phyloP scores from a whole-genome alignment of 306 rosid species.

The Prosopis cineraria region DNA sequence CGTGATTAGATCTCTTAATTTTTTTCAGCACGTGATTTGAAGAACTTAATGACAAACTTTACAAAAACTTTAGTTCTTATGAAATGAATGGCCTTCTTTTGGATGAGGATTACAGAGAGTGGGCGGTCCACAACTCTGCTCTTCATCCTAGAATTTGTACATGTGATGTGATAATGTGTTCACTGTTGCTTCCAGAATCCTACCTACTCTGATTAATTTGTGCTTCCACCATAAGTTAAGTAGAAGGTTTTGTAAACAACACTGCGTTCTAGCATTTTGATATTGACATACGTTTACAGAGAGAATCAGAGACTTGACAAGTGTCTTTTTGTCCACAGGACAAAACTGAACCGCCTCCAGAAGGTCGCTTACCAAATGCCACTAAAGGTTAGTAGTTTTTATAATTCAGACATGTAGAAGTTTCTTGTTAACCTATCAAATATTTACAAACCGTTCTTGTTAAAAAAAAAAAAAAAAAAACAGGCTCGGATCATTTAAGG shows the following conservation, averaged over 20 bases:
- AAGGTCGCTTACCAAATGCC: constrained; percentile 71
- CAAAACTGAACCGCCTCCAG: constrained; percentile 62
- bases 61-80: neutral
- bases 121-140: neutral
- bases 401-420: neutral
- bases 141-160: neutral
- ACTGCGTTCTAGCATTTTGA: neutral
- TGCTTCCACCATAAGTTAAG: neutral
- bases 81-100: neutral
- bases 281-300: neutral
- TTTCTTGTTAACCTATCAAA: neutral
- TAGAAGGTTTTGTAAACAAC: neutral
- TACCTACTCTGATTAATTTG: neutral
- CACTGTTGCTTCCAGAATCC: neutral
- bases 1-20: neutral
- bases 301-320: neutral
- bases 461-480: too few species aligned
- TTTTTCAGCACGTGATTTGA: neutral
- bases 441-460: neutral
- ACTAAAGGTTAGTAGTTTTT: constrained; percentile 44
- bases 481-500: constrained; percentile 71
- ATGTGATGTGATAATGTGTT: neutral
- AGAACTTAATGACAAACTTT: neutral
- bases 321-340: constrained; percentile 39
- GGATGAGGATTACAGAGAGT: neutral